These are phyloP conservation scores for Trichoderma sp. DNA, from an alignment of 2,329 filamentous ascomycete species.

Conservation along the genomic window DNA sequence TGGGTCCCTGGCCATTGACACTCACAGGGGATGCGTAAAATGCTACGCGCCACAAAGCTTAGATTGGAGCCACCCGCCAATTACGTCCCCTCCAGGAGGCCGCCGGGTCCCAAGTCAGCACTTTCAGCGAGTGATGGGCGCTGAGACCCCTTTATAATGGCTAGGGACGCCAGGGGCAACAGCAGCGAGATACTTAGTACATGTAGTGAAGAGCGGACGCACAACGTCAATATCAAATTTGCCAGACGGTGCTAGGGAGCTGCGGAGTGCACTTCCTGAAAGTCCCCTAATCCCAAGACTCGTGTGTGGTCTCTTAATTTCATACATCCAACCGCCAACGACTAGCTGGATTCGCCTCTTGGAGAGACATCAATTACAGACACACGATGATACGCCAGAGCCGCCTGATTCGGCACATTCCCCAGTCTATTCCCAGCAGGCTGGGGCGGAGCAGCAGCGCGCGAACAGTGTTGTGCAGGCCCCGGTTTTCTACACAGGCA, in stretches of 20 bases:
- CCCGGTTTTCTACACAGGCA: constrained; percentile 37
- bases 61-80: constrained; percentile 7
- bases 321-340: constrained; percentile 2
- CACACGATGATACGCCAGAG: constrained; percentile 33
- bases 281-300: constrained; percentile 7
- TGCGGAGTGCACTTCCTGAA: neutral
- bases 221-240: constrained; percentile 1
- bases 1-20: neutral
- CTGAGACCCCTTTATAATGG: constrained; percentile 17
- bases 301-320: neutral
- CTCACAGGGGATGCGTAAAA: constrained; percentile 12
- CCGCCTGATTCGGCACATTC: constrained; percentile 34
- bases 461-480: constrained; percentile 25
- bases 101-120: constrained; percentile 12
- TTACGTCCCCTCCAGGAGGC: constrained; percentile 16
- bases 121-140: constrained; percentile 8
- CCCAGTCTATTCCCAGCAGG: constrained; percentile 24
- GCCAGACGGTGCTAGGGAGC: constrained; percentile 6
- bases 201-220: neutral
- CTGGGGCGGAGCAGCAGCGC: constrained; percentile 3
- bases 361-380: neutral
- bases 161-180: constrained; percentile 11
- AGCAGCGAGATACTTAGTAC: neutral
- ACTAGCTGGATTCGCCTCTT: neutral
- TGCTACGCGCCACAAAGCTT: constrained; percentile 24